Percentiles rank a stretch among this genome's conserved stretches.
Conservation (phyloP, 441 rosid species). For the Biscutella laevigata region DNA sequence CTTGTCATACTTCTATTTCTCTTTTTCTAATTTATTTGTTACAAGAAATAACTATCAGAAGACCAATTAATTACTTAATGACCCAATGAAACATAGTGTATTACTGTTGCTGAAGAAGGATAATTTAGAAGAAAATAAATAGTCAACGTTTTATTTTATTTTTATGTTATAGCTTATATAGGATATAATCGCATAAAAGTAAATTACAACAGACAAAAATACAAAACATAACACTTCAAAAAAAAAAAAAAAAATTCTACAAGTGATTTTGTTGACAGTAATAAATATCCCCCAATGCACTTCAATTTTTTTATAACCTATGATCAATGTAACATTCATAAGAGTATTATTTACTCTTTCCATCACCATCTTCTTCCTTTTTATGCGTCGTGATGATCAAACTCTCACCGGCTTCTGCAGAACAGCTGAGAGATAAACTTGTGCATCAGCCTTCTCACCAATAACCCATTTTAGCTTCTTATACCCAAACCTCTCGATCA, state of each 20-base stretch:
- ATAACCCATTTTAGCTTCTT: conserved; percentile 95
- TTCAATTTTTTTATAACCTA: conserved; percentile 19
- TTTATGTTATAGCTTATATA: not conserved
- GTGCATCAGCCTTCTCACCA: conserved; percentile 68
- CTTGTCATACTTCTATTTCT: not conserved
- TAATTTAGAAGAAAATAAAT: too few relatives aligned
- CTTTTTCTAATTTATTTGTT: not conserved
- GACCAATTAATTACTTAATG: not conserved
- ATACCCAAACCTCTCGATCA: conserved; percentile 79
- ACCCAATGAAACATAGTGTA: not conserved
- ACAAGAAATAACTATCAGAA: not conserved
- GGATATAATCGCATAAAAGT: not conserved
- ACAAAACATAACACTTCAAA: not conserved
- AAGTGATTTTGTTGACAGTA: not conserved
- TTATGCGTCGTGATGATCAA: too few relatives aligned
- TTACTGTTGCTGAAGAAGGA: too few relatives aligned
- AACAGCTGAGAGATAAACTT: conserved; percentile 76
- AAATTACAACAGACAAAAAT: not conserved
- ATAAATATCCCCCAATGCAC: not conserved
- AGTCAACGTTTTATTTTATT: too few relatives aligned
- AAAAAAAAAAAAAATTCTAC: conserved; percentile 10
- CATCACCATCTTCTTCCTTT: not conserved
- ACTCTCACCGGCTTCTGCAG: conserved; percentile 81
- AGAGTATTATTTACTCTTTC: conserved; percentile 11
- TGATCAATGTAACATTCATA: conserved; percentile 6